phyloP scores from a whole-genome alignment of 192 early-diverging fungal genomes.

The Pilobolus umbonatus region DNA sequence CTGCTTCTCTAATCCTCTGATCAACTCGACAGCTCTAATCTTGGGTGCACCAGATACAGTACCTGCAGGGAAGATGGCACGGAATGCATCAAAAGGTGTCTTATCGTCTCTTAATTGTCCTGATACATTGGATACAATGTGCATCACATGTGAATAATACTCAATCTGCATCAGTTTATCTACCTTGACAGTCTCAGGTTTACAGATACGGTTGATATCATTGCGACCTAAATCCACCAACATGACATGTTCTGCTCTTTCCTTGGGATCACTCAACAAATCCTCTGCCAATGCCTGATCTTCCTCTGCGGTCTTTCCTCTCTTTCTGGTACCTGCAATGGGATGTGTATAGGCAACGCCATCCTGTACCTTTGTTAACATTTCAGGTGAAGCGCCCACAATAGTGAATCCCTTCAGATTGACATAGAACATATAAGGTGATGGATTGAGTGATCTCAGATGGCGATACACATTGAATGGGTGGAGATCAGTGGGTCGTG shows the following conservation, averaged over 20 bases:
- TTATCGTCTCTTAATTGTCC: constrained; percentile 86
- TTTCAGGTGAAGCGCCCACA: constrained; percentile 97
- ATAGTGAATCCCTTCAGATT: constrained; percentile 90
- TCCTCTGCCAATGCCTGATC: constrained; percentile 90
- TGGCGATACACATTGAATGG: constrained; percentile 99
- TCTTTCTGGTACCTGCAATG: constrained; percentile 94
- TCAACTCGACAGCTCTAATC: constrained; percentile 94
- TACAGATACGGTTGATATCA: constrained; percentile 96
- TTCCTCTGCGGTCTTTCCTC: constrained; percentile 80
- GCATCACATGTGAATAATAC: constrained; percentile 97
- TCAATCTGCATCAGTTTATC: constrained; percentile 98
- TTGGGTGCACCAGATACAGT: constrained; percentile 99
- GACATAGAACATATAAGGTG: constrained; percentile 99
- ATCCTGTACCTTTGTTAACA: constrained; percentile 89
- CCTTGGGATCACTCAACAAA: constrained; percentile 89
- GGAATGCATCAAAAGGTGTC: constrained; percentile 92
- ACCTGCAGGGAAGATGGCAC: constrained; percentile 97
- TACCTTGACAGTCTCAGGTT: constrained; percentile 87
- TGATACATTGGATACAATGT: constrained; percentile 96
- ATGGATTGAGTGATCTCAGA: constrained; percentile 93
- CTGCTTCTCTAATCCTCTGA: constrained; percentile 83
- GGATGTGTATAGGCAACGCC: constrained; percentile 87
- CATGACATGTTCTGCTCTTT: constrained; percentile 98
- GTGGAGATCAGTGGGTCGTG: constrained; percentile 82
- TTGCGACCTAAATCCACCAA: constrained; percentile 98